Percentiles rank a stretch among this genome's conserved stretches.
These are phyloP conservation scores for Vaccinium vitisidaea DNA, from an alignment of 148 eudicot species.

Conservation along the genomic window DNA sequence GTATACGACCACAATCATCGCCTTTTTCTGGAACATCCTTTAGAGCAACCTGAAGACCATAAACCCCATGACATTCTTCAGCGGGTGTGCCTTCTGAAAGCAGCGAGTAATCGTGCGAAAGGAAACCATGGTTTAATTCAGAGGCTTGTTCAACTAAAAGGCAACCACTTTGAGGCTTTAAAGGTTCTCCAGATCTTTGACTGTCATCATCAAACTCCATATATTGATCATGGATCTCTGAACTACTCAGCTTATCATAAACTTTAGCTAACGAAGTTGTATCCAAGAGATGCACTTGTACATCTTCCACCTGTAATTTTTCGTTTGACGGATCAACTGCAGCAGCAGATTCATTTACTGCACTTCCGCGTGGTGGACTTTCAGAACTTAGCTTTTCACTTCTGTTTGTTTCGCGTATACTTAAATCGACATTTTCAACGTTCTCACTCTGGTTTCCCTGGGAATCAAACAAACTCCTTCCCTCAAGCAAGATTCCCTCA, in stretches of 20 bases:
- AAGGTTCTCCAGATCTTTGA: background rate
- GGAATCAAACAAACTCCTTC: conserved; percentile 7
- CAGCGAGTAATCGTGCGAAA: conserved; percentile 15
- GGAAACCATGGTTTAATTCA: background rate
- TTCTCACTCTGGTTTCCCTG: background rate
- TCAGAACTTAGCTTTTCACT: conserved; percentile 9
- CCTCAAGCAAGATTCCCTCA: conserved; percentile 13
- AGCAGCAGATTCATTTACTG: conserved; percentile 14
- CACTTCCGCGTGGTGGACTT: background rate
- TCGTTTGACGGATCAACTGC: background rate
- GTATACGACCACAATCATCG: background rate
- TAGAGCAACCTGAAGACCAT: conserved; percentile 11
- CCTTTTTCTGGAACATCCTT: conserved; percentile 9
- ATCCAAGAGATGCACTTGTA: background rate
- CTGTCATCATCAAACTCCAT: conserved; percentile 9
- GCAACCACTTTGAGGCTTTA: conserved; percentile 5
- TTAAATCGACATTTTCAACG: background rate
- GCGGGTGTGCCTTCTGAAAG: conserved; percentile 15
- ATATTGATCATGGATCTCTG: background rate
- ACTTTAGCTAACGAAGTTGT: conserved; percentile 1
- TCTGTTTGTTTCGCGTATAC: background rate
- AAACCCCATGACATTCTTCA: conserved; percentile 18
- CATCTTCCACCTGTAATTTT: conserved; percentile 6
- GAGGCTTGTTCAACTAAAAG: conserved; percentile 14
- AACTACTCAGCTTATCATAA: background rate